Evolutionary conservation across 1,284 basidiomycete species (phyloP).

Genomic region (Tilletia setariae): DNA sequence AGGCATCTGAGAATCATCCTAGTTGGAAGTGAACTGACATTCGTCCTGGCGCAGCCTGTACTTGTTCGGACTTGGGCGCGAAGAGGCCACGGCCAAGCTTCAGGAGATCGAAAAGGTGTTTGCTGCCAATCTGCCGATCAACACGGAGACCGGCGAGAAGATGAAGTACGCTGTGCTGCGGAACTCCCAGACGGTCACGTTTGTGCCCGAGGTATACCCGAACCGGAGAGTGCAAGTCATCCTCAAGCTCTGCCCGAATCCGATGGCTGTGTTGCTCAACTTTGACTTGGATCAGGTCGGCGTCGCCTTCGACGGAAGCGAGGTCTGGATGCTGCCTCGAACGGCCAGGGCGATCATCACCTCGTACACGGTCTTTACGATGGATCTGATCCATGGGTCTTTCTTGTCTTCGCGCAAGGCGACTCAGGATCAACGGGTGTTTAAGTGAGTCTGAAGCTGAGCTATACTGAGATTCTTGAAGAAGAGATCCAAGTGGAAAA

Average conservation of each 20-base stretch:
- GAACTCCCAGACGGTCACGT: constrained; percentile 24
- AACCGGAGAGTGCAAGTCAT: constrained; percentile 24
- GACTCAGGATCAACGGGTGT: constrained; percentile 23
- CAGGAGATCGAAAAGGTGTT: constrained; percentile 15
- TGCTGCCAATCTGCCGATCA: background rate
- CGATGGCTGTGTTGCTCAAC: constrained; percentile 26
- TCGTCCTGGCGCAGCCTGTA: constrained; percentile 10
- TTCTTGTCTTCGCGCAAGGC: constrained; percentile 24
- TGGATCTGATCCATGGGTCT: constrained; percentile 27
- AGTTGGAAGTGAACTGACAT: background rate
- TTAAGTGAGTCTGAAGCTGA: constrained; percentile 14
- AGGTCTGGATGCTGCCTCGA: constrained; percentile 30
- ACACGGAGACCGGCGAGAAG: background rate
- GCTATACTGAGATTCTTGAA: too few relatives aligned
- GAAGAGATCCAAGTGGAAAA: too few relatives aligned
- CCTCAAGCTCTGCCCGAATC: constrained; percentile 20
- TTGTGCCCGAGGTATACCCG: constrained; percentile 21
- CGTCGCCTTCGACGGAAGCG: constrained; percentile 20
- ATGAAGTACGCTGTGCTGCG: constrained; percentile 7
- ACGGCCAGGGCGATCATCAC: constrained; percentile 23
- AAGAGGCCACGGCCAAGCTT: constrained; percentile 16
- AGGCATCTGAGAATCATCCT: background rate
- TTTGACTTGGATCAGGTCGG: constrained; percentile 28
- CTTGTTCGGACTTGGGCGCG: background rate
- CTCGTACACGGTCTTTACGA: constrained; percentile 20